Conservation (phyloP, 2,329 filamentous ascomycete genomes). For the Canariomyces notabilis region DNA sequence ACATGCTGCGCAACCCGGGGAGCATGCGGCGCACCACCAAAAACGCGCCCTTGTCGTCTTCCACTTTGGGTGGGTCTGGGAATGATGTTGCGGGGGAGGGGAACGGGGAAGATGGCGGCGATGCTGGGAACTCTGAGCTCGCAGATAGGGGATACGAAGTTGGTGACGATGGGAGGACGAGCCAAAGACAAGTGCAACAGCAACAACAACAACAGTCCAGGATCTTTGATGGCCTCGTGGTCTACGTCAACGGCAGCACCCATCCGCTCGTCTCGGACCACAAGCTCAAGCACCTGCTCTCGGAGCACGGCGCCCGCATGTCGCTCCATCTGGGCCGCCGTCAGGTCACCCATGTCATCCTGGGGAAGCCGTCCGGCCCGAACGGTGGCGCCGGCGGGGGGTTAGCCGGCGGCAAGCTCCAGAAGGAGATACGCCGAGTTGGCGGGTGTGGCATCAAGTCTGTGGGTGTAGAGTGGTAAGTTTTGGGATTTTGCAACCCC, state of each 20-base stretch:
- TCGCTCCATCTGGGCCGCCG: slow-evolving; percentile 67
- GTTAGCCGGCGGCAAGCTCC: slow-evolving; percentile 70
- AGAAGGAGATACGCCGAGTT: slow-evolving; percentile 67
- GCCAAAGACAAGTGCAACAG: no score
- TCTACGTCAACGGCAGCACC: slow-evolving; percentile 88
- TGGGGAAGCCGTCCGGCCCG: slow-evolving; percentile 54
- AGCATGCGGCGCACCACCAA: no score
- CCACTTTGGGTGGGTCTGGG: not conserved
- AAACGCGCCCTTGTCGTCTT: not conserved
- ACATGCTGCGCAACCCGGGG: slow-evolving; percentile 49
- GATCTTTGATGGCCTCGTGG: slow-evolving; percentile 65
- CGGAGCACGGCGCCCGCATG: slow-evolving; percentile 65
- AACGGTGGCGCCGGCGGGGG: slow-evolving; percentile 64
- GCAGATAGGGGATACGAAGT: no score
- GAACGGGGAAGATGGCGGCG: not conserved
- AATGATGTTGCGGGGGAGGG: not conserved
- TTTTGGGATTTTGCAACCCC: slow-evolving; percentile 17
- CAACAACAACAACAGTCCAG: slow-evolving; percentile 31
- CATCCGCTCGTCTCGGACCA: slow-evolving; percentile 78
- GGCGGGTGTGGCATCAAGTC: slow-evolving; percentile 70
- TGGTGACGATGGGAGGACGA: slow-evolving; percentile 36
- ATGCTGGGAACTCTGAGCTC: no score
- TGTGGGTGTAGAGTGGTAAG: slow-evolving; percentile 74
- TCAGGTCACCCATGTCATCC: slow-evolving; percentile 78
- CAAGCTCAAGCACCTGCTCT: slow-evolving; percentile 73